phyloP scores from a whole-genome alignment of 2,329 filamentous ascomycete species.

The Paecilomyces dactylethromorphus region DNA sequence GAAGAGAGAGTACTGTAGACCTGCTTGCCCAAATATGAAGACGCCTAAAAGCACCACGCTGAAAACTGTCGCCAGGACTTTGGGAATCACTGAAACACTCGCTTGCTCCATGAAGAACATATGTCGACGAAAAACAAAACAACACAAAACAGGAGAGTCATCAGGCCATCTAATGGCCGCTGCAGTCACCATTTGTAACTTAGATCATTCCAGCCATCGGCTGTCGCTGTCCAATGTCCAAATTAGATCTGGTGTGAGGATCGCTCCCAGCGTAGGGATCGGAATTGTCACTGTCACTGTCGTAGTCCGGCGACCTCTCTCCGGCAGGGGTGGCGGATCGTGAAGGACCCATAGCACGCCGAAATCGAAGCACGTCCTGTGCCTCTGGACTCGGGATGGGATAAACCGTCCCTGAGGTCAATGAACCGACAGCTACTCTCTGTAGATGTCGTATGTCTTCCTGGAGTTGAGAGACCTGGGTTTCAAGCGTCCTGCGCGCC shows the following conservation, averaged over 20 bases:
- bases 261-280: background rate
- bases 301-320: background rate
- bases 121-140: background rate
- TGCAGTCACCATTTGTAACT: background rate
- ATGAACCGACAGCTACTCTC: slow-evolving; percentile 21
- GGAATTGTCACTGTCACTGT: background rate
- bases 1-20: background rate
- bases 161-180: background rate
- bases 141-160: background rate
- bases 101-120: background rate
- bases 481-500: slow-evolving; percentile 39
- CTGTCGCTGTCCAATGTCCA: background rate
- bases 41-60: background rate
- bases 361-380: slow-evolving; percentile 22
- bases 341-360: slow-evolving; percentile 8
- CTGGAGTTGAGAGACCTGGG: slow-evolving; percentile 36
- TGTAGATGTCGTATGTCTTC: slow-evolving; percentile 33
- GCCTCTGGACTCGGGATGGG: slow-evolving; percentile 25
- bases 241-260: background rate
- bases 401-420: slow-evolving; percentile 25
- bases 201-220: background rate
- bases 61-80: background rate
- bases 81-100: background rate
- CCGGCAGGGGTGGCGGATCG: background rate
- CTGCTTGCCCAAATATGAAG: background rate